Percentiles rank a stretch among this genome's conserved stretches.
Evolutionary conservation across 257 asterid genomes (phyloP).

Genomic region (Verbascum thapsus): DNA sequence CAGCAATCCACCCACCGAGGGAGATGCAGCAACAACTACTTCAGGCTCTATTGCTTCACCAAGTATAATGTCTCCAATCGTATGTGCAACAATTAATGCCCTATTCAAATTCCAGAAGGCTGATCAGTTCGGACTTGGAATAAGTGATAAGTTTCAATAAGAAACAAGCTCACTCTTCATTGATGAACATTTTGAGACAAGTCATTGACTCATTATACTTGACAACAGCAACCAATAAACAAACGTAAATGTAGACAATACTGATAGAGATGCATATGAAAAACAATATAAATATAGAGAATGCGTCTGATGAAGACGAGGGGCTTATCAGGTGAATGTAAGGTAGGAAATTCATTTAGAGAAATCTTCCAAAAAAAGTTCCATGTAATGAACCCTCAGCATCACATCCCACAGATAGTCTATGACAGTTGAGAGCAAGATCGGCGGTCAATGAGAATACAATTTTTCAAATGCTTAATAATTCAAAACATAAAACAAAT

Average conservation of each 20-base stretch:
- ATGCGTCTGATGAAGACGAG: neutral
- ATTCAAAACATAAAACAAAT: constrained; percentile 6
- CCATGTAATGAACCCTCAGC: constrained; percentile 7
- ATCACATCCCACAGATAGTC: neutral
- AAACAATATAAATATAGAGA: constrained; percentile 9
- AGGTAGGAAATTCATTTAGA: neutral
- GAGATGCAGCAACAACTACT: constrained; percentile 73
- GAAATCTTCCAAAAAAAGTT: constrained; percentile 14
- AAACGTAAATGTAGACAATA: too few relatives aligned
- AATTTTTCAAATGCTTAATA: constrained; percentile 24
- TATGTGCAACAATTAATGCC: constrained; percentile 74
- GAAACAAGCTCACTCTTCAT: constrained; percentile 26
- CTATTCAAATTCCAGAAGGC: constrained; percentile 43
- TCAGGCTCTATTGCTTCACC: constrained; percentile 89
- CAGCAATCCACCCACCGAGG: constrained; percentile 91
- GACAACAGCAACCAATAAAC: constrained; percentile 17
- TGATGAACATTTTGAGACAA: constrained; percentile 14
- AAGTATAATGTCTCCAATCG: constrained; percentile 75
- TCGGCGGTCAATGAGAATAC: constrained; percentile 8
- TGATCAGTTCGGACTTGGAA: constrained; percentile 20
- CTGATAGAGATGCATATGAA: neutral
- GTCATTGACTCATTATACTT: neutral
- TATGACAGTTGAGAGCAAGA: constrained; percentile 24
- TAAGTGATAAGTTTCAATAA: constrained; percentile 15
- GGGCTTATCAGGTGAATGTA: constrained; percentile 5